Evolutionary conservation across 331 rosid species (phyloP).

Genomic region (Saraca asoca): DNA sequence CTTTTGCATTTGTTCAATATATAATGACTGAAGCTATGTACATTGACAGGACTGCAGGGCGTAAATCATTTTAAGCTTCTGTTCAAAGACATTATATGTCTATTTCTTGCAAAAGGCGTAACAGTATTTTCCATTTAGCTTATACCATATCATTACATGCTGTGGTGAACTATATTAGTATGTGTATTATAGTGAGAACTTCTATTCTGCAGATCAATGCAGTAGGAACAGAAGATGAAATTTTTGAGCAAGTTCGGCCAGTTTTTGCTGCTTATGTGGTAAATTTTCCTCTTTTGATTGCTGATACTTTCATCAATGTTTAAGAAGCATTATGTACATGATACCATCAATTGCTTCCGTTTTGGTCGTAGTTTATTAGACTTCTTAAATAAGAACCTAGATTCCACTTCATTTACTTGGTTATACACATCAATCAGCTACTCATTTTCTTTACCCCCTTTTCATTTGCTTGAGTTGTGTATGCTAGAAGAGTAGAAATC

Average conservation of each 20-base stretch:
- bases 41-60: background rate
- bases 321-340: slow-evolving; percentile 5
- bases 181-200: slow-evolving; percentile 22
- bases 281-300: slow-evolving; percentile 11
- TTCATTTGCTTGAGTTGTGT: slow-evolving; percentile 11
- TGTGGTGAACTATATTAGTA: background rate
- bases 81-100: background rate
- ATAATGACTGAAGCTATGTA: slow-evolving; percentile 21
- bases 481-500: slow-evolving; percentile 16
- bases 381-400: background rate
- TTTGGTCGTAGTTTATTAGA: background rate
- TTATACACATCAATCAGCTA: slow-evolving; percentile 1
- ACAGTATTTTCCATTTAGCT: background rate
- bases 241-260: slow-evolving; percentile 84
- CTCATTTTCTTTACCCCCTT: background rate
- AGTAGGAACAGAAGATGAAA: slow-evolving; percentile 80
- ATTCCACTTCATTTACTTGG: slow-evolving; percentile 4
- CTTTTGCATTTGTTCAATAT: slow-evolving; percentile 15
- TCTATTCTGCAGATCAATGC: slow-evolving; percentile 70
- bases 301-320: background rate
- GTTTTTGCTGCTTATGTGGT: slow-evolving; percentile 65
- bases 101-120: background rate
- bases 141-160: background rate
- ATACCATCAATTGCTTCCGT: slow-evolving; percentile 17
- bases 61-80: background rate